phyloP scores from a whole-genome alignment of 768 basidiomycete species.

The Podaxis carcinomalis region DNA sequence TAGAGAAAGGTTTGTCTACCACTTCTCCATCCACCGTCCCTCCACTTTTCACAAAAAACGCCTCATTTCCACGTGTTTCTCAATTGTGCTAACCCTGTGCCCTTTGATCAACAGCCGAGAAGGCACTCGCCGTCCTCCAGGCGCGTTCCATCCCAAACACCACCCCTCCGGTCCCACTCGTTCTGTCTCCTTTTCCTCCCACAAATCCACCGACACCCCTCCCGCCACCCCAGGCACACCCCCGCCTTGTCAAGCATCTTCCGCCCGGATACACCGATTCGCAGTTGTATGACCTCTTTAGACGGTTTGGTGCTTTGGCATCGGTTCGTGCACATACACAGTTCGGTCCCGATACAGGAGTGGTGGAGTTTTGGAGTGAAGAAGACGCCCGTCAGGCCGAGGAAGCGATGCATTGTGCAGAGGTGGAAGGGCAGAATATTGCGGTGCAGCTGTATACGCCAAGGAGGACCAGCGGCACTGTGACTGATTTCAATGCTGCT shows the following conservation, averaged over 20 bases:
- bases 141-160: slow-evolving; percentile 64
- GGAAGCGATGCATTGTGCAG: slow-evolving; percentile 78
- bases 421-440: slow-evolving; percentile 81
- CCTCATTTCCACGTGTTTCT: slow-evolving; percentile 9
- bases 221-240: slow-evolving; percentile 71
- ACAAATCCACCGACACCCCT: slow-evolving; percentile 71
- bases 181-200: slow-evolving; percentile 81
- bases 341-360: slow-evolving; percentile 72
- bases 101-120: slow-evolving; percentile 58
- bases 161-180: slow-evolving; percentile 53
- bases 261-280: slow-evolving; percentile 64
- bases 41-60: not conserved
- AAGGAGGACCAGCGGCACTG: slow-evolving; percentile 48
- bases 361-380: slow-evolving; percentile 86
- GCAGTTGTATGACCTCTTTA: slow-evolving; percentile 80
- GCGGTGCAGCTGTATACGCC: slow-evolving; percentile 77
- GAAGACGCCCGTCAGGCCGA: slow-evolving; percentile 79
- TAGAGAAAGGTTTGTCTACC: slow-evolving; percentile 66
- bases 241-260: slow-evolving; percentile 83
- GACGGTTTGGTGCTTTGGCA: slow-evolving; percentile 79
- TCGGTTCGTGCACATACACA: slow-evolving; percentile 71
- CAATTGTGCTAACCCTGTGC: slow-evolving; percentile 8
- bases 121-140: slow-evolving; percentile 82
- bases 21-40: slow-evolving; percentile 3
- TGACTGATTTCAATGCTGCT: slow-evolving; percentile 65